These are phyloP conservation scores for Mycosarcoma mackinlayi DNA, from an alignment of 1,284 basidiomycete genomes.

Conservation along the genomic window DNA sequence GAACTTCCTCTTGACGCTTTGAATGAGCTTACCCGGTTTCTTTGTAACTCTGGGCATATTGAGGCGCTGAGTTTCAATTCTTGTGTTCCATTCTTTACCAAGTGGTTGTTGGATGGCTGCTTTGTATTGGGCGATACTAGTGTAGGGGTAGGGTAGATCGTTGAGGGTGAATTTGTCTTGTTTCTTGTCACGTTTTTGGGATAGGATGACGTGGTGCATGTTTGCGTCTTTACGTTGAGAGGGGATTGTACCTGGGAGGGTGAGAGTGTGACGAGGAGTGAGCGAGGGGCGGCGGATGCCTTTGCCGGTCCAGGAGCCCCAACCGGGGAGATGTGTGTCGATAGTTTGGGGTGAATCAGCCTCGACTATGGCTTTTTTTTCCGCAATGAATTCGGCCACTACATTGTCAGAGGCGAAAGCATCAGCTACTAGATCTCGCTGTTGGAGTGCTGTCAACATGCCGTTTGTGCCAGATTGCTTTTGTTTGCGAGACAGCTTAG, in stretches of 20 bases:
- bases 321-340: constrained; percentile 86
- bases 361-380: constrained; percentile 81
- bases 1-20: constrained; percentile 51
- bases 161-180: constrained; percentile 86
- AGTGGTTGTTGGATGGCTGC: constrained; percentile 81
- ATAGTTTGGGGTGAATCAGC: constrained; percentile 83
- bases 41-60: constrained; percentile 61
- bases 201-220: constrained; percentile 90
- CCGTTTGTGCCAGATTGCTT: background rate
- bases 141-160: constrained; percentile 89
- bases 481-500: background rate
- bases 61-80: constrained; percentile 83
- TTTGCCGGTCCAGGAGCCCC: constrained; percentile 92
- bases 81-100: constrained; percentile 92
- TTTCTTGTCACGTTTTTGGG: constrained; percentile 93
- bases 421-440: constrained; percentile 87
- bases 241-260: constrained; percentile 76
- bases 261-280: constrained; percentile 11
- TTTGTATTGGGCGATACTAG: constrained; percentile 88
- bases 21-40: constrained; percentile 59
- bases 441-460: constrained; percentile 69
- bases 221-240: constrained; percentile 82
- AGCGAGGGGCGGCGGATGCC: constrained; percentile 71
- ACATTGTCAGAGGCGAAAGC: constrained; percentile 98
- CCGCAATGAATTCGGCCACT: constrained; percentile 84